Evolutionary conservation across 2,329 filamentous ascomycete species (phyloP), one percentile per base, ranked within the genome.

Genomic region (Emericellopsis cladophorae): DNA sequence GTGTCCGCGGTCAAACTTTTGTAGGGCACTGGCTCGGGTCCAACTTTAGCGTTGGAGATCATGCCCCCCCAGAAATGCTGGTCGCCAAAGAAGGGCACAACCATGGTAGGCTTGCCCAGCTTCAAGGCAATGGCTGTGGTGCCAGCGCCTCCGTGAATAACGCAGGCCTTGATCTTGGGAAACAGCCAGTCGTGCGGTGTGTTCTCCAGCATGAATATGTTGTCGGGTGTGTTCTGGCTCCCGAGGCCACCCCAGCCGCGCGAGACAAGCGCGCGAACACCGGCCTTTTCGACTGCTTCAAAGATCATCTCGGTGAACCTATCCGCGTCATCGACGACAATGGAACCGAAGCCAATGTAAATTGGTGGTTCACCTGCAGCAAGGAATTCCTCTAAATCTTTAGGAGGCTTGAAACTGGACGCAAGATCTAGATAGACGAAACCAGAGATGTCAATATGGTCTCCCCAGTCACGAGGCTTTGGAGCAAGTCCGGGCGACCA

Each of bases 141-240:
- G 2, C 83, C 83, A 1, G 84, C 84, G 11, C 83, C 83, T n/a
- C 83, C 83, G 46, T 87, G 83, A 45, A 85, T 83, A 2, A 87
- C 74, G 4, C 80, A 80, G 0, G 76, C 79, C 36, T 64, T 65
- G 4, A 85, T 75, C 24, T 66, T 66, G 0, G 79, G 79, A 46
- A 87, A 87, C 0, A 88, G 64, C 82, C 83, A 88, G 57, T 87
- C 82, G 51, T 87, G 82, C 0, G 81, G 83, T 0, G 73, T 81
- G 49, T 86, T 85, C 31, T 77, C 82, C 4, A 88, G 68, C 72
- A 87, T 75, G 58, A 73, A 84, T 41, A 87, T 65, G 45, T 78
- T 74, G 1, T 82, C 77, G 0, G 78, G 75, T 0, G 72, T 64
- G 29, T 39, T 33, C 31, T 64, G 62, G 6, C 67, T 68, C 4